Percentiles rank a stretch among this genome's conserved stretches.
Evolutionary conservation across 1,284 basidiomycete genomes (phyloP).

Genomic region (Apiotrichum gamsii): DNA sequence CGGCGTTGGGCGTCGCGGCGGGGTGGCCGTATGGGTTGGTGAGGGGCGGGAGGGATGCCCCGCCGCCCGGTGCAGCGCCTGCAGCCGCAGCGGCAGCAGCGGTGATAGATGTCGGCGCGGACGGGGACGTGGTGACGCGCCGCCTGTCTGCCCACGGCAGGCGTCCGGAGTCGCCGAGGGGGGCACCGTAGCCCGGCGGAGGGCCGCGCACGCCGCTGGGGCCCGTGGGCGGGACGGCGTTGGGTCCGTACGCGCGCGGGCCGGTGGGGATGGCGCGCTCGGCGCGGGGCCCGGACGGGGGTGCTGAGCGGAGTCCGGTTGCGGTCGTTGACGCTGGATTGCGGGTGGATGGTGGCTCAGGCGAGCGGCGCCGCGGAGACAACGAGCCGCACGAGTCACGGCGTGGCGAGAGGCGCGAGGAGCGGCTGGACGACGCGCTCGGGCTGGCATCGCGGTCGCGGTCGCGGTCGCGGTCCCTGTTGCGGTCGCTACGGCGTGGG

Average conservation of each 20-base stretch:
- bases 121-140: constrained; percentile 3
- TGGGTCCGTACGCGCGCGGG: constrained; percentile 18
- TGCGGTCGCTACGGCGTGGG: no score
- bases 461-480: neutral
- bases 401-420: constrained; percentile 1
- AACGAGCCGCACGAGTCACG: neutral
- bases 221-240: neutral
- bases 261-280: constrained; percentile 19
- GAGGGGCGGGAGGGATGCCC: neutral
- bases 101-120: neutral
- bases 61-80: neutral
- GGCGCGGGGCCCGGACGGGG: constrained; percentile 19
- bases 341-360: neutral
- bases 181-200: neutral
- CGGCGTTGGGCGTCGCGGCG: neutral
- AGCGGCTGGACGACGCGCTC: neutral
- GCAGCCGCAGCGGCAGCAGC: neutral
- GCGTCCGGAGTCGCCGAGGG: neutral
- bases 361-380: neutral
- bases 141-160: neutral
- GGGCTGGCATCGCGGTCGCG: neutral
- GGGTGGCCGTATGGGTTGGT: constrained; percentile 7
- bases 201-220: constrained; percentile 1
- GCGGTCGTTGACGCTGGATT: neutral
- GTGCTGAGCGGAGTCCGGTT: constrained; percentile 16